Base-by-base conservation (phyloP, 352 stramenopile species). In the Pilasporangium apinafurcum region DNA sequence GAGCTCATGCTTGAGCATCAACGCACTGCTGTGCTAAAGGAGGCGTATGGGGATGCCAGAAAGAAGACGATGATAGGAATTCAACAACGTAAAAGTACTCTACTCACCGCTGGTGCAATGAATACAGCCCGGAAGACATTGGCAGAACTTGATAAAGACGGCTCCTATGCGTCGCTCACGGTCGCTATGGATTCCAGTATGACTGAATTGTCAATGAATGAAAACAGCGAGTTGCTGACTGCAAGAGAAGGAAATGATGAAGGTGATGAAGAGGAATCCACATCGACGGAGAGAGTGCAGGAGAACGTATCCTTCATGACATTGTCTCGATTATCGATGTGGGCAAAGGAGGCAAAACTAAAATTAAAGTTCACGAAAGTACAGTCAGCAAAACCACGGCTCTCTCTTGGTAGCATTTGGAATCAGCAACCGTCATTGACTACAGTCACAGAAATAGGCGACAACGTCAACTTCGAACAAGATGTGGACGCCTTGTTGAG, bases 1-100 rank as follows among this genome's bases (percentile, higher is more conserved):
- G 59, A 85, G 20, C 65, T 83, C 8, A 87, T 90, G 78, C 59
- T 90, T 4, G 51, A 68, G 16, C 75, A 87, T 36, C 78, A 90
- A 52, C 78, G 77, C 20, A 59, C 65, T 4, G 38, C 78, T 24
- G 79, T 91, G 30, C 49, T 86, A 8, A 74, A 75, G 39, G 69
- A 85, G 29, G 69, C 85, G 24, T 87, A 85, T 44, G 54, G 53
- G 4, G 57, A 66, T 20, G 72, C 60, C 13, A 68, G 59, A 41
- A 83, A 83, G 53, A 83, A 83, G 44, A 74, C 68, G 29, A 27
- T 76, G 2, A 47, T 67, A 32, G 63, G 57, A 9, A 65, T 73
- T 28, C 59, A 82, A 34, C 62, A 79, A 48, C 69, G 62, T 29
- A 80, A 75, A 44, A 63, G 46, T 7, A 76, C 63, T 8, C 37